Evolutionary conservation across 495 filamentous ascomycete species (phyloP), one percentile per base, ranked within the genome.

Genomic region (Mycothermus thermophilus): DNA sequence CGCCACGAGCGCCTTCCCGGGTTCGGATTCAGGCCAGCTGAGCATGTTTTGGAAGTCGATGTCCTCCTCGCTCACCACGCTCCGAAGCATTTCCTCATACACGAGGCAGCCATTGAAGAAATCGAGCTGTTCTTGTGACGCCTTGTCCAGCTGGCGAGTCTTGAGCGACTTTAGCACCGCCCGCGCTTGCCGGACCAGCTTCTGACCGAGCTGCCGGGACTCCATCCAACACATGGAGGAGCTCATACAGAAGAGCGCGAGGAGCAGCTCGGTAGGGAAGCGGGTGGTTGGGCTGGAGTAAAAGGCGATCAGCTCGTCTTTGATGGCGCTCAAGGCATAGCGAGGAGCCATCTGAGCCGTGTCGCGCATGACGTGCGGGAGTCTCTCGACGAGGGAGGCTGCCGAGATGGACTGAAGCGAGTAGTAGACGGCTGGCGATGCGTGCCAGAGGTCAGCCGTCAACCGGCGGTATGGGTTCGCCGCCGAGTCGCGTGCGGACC

Each of bases 171-270:
- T 52, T 0, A 57, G 44, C 13, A 57, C 43, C 0, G 27, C 32
- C 11, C 51, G 32, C 1, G 53, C 51, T 32, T 57, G 48, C 25
- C 46, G 36, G 8, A 57, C 41, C 19, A 43, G 54, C 4, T 46
- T 44, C 9, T 48, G 38, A 0, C 53, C 53, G 6, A 57, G 48
- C 28, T 54, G 43, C 2, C 53, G 48, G 2, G 50, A 29, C 17
- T 57, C 53, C 35, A 57, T 39, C 53, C 53, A 57, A 28, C 48
- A 51, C 48, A 57, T 49, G 18, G 53, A 57, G 5, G 53, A 57
- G 21, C 53, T 57, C 53, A 57, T 52, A 37, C 53, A 57, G 32
- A 57, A 57, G 9, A 57, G 32, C 0, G 53, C 45, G 7, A 57
- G 13, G 9, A 57, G 37, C 8, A 57, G 41, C 31, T 46, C 51